Evolutionary conservation across 805 yeast genomes (phyloP), one percentile per base, ranked within the genome.

Genomic region (Hanseniaspora clermontiae): DNA sequence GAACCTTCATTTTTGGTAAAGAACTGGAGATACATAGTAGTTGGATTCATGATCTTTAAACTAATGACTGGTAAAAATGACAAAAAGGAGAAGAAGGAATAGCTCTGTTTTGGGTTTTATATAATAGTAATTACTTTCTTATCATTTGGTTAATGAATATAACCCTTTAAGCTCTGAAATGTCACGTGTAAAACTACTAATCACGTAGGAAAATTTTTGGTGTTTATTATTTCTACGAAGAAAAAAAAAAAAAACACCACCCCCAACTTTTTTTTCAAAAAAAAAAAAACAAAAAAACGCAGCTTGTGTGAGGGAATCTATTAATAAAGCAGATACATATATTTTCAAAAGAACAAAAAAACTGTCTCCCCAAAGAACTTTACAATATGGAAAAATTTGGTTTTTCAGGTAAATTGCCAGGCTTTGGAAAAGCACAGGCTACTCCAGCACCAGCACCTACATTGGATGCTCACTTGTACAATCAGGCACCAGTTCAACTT

Each of bases 351-450:
- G 7, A 24, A 48, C 15, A 48, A 8, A 24, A 31, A 50, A 19
- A 52, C 9, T 6, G 14, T 27, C 32, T 32, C 14, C 11, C 9
- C 3, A 32, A 47, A 34, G 5, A 24, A 24, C 27, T 5, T 17
- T 20, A 36, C 32, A 36, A 24, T 39, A 69, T 69, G 73, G 73
- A 70, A 39, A 71, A 65, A 58, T 68, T 71, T 39, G 66, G 60
- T 1, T 59, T 65, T 34, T 61, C 61, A 17, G 62, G 60, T 32
- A 69, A 67, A 54, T 50, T 71, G 43, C 72, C 73, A n/a, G 62
- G 67, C 31, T 70, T 70, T 58, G 72, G 70, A 20, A 70, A 66
- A 47, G 60, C 9, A 52, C 63, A 12, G 64, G 64, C 56, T 24
- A 59, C 61, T 38, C 66, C 63, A 29, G 60, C 65, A 11, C 62